phyloP scores from a whole-genome alignment of 2,329 filamentous ascomycete species.

The Colletotrichum noveboracense region DNA sequence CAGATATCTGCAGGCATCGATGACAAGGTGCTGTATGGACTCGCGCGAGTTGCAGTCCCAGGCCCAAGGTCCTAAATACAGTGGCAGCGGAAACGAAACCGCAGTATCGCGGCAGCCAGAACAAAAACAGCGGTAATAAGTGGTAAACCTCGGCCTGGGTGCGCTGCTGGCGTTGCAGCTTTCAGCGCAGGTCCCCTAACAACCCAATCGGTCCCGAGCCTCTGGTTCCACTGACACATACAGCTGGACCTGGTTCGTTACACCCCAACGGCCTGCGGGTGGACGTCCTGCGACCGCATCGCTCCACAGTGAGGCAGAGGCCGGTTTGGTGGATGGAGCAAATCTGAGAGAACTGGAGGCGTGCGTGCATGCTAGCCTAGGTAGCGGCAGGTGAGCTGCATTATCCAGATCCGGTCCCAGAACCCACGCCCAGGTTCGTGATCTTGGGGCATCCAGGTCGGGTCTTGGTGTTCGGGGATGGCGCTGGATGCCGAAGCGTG shows the following conservation, averaged over 20 bases:
- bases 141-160: neutral
- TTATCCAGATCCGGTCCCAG: neutral
- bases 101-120: neutral
- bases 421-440: neutral
- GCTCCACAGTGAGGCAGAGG: neutral
- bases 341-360: neutral
- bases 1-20: neutral
- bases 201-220: conserved; percentile 15
- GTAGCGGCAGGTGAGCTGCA: neutral
- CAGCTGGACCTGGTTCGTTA: conserved; percentile 6
- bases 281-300: neutral
- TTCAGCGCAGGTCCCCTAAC: neutral
- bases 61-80: neutral
- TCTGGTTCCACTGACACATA: conserved; percentile 11
- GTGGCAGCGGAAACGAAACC: neutral
- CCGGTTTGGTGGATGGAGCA: neutral
- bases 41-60: neutral
- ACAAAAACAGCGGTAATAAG: neutral
- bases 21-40: neutral
- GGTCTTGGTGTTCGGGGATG: neutral
- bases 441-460: neutral
- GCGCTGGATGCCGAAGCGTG: neutral
- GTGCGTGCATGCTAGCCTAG: neutral
- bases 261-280: conserved; percentile 5
- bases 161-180: neutral